Evolutionary conservation across 2,329 filamentous ascomycete genomes (phyloP).

Genomic region (Diplodia sapinea): DNA sequence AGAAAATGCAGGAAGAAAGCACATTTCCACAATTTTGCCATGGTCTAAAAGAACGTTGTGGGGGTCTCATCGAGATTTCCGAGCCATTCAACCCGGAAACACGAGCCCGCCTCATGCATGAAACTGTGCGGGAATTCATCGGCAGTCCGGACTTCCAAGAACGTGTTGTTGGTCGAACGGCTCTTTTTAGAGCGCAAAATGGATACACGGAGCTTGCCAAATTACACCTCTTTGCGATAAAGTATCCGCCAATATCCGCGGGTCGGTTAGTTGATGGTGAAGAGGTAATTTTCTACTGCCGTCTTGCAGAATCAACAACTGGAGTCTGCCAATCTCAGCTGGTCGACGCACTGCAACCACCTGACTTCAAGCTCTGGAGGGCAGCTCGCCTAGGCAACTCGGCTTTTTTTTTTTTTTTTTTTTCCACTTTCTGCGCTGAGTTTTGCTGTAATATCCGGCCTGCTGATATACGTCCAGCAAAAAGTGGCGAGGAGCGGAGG

Average conservation of each 20-base stretch:
- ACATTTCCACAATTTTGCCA: neutral
- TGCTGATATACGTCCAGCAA: neutral
- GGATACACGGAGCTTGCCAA: conserved; percentile 16
- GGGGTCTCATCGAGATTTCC: neutral
- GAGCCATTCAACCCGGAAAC: neutral
- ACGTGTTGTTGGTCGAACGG: neutral
- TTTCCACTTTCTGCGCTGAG: rapidly evolving
- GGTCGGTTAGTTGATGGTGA: too few relatives aligned
- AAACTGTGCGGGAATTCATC: neutral
- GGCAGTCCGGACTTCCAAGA: neutral
- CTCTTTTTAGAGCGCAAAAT: neutral
- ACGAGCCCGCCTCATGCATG: neutral
- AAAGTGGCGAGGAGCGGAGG: neutral
- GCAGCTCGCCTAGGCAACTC: too few relatives aligned
- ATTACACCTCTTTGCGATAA: neutral
- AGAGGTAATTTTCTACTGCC: neutral
- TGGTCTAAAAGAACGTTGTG: neutral
- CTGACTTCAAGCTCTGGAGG: neutral
- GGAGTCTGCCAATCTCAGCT: neutral
- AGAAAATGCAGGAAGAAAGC: neutral
- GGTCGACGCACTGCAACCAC: neutral
- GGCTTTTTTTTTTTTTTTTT: too few relatives aligned
- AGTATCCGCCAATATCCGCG: neutral
- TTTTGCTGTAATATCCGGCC: neutral
- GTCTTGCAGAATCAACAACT: neutral